Conservation (phyloP, 192 early-diverging fungal genomes). For the Backusella psychrophila region DNA sequence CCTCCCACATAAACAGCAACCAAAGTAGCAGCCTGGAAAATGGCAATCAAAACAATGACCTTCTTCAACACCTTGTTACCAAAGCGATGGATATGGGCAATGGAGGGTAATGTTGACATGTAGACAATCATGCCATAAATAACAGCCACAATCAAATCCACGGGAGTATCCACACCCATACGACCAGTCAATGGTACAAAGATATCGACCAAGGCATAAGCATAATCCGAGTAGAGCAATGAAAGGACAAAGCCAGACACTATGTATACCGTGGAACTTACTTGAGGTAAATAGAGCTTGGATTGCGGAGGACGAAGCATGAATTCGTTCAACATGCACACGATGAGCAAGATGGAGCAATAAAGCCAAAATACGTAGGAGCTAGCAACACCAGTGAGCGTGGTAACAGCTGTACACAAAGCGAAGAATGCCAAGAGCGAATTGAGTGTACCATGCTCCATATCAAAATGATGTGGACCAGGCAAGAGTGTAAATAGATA, state of each 20-base stretch:
- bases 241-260: slow-evolving; percentile 28
- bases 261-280: slow-evolving; percentile 33
- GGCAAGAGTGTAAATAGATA: slow-evolving; percentile 28
- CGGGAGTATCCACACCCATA: slow-evolving; percentile 61
- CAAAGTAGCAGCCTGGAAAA: slow-evolving; percentile 32
- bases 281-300: slow-evolving; percentile 21
- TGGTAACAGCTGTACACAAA: slow-evolving; percentile 16
- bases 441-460: slow-evolving; percentile 33
- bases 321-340: slow-evolving; percentile 35
- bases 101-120: slow-evolving; percentile 38
- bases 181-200: slow-evolving; percentile 72
- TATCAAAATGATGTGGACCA: slow-evolving; percentile 33
- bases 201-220: slow-evolving; percentile 48
- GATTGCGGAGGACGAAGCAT: slow-evolving; percentile 3
- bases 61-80: slow-evolving; percentile 33
- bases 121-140: slow-evolving; percentile 50
- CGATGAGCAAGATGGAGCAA: slow-evolving; percentile 20
- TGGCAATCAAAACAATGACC: slow-evolving; percentile 24
- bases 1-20: slow-evolving; percentile 33
- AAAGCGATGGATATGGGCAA: slow-evolving; percentile 57
- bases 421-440: slow-evolving; percentile 22
- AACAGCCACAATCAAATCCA: slow-evolving; percentile 59
- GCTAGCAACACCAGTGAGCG: slow-evolving; percentile 36
- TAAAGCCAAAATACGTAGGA: slow-evolving; percentile 49
- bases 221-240: slow-evolving; percentile 36